These are phyloP conservation scores for Kwoniella newhampshirensis DNA, from an alignment of 768 basidiomycete genomes.

Conservation along the genomic window DNA sequence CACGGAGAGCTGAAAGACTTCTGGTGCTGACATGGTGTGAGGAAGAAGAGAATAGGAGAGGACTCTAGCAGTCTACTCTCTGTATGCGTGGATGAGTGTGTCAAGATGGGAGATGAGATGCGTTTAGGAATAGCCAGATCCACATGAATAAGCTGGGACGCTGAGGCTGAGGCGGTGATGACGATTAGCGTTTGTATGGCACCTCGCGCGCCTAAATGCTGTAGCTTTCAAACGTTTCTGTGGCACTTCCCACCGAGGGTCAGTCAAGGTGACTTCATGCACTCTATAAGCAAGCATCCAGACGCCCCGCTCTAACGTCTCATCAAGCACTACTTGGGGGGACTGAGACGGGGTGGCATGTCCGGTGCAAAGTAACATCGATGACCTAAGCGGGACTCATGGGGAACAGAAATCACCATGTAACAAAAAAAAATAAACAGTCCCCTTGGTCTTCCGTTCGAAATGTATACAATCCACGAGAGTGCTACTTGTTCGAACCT, in stretches of 20 bases:
- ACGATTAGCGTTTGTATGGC: too few relatives aligned
- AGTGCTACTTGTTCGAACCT: conserved; percentile 80
- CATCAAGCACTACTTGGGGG: conserved; percentile 76
- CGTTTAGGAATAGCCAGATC: too few relatives aligned
- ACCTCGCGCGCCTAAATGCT: too few relatives aligned
- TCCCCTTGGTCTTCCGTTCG: conserved; percentile 78
- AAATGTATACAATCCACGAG: conserved; percentile 77
- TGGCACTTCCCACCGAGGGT: too few relatives aligned
- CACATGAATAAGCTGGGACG: too few relatives aligned
- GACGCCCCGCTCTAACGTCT: too few relatives aligned
- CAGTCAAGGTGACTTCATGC: too few relatives aligned
- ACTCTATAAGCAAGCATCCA: too few relatives aligned
- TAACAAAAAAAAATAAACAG: conserved; percentile 79
- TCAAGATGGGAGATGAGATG: too few relatives aligned
- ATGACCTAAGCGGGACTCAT: conserved; percentile 77
- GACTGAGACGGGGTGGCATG: conserved; percentile 79
- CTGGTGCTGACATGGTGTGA: conserved; percentile 64
- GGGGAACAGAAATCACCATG: conserved; percentile 76
- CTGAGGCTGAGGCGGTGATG: too few relatives aligned
- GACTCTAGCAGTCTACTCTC: conserved; percentile 79
- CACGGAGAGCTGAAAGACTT: conserved; percentile 75
- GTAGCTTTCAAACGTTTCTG: too few relatives aligned
- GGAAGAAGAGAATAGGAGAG: conserved; percentile 55
- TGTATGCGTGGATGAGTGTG: too few relatives aligned
- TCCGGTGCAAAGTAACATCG: conserved; percentile 77